A percentile compares a stretch with the other conserved stretches of the same genome.
phyloP scores from a whole-genome alignment of 257 asterid genomes.

The Leonotis leonurus region DNA sequence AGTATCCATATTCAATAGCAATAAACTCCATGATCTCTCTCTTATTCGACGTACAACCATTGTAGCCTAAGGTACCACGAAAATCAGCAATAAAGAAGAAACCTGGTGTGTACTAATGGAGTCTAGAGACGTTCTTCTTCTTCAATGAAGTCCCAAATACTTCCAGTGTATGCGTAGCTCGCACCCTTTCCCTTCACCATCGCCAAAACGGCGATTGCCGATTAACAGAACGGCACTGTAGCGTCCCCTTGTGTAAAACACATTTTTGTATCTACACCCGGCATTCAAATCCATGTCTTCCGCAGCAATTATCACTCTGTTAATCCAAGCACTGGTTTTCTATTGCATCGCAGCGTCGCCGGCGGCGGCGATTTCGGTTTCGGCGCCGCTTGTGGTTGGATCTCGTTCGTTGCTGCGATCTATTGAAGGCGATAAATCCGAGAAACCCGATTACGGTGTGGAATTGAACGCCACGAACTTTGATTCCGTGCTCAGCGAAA shows the following conservation, averaged over 20 bases:
- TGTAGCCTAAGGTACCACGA: not conserved
- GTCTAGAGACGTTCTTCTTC: constrained; percentile 3
- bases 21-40: no score
- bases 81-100: not conserved
- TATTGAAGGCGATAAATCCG: constrained; percentile 26
- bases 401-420: constrained; percentile 66
- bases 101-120: not conserved
- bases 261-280: constrained; percentile 15
- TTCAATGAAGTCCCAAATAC: constrained; percentile 3
- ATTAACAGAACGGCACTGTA: constrained; percentile 10
- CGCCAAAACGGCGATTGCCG: constrained; percentile 23
- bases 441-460: constrained; percentile 45
- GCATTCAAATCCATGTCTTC: constrained; percentile 24
- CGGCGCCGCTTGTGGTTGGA: constrained; percentile 33
- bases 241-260: not conserved
- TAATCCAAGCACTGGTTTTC: constrained; percentile 27
- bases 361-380: constrained; percentile 10
- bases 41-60: not conserved
- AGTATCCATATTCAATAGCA: not conserved
- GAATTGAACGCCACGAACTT: constrained; percentile 72
- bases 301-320: constrained; percentile 16
- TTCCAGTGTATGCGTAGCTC: constrained; percentile 12
- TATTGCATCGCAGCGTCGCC: constrained; percentile 23
- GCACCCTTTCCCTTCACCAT: constrained; percentile 13
- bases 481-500: constrained; percentile 56